Conservation (phyloP, 352 stramenopile genomes). For the Phytophthora chlamydospora region DNA sequence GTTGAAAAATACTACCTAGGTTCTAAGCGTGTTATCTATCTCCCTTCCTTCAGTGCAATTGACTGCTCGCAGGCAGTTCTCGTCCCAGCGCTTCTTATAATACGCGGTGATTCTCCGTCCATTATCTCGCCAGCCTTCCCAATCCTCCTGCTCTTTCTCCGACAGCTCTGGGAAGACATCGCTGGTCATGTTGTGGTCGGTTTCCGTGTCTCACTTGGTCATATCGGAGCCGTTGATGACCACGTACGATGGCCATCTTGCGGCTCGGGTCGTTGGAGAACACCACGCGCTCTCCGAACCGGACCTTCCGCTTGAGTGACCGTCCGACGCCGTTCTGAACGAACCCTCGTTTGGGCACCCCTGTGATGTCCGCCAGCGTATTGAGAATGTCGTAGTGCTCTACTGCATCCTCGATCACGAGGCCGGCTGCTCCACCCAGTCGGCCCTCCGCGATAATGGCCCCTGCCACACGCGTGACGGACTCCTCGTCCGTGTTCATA, state of each 20-base stretch:
- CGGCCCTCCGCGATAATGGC: slow-evolving; percentile 55
- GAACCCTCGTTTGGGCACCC: slow-evolving; percentile 50
- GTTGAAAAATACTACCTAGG: too few species aligned
- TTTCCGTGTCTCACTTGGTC: slow-evolving; percentile 44
- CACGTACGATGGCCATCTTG: slow-evolving; percentile 55
- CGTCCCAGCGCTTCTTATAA: slow-evolving; percentile 48
- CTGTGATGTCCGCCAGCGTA: slow-evolving; percentile 64
- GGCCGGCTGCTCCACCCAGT: slow-evolving; percentile 39
- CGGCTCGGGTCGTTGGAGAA: slow-evolving; percentile 59
- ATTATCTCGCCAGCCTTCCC: slow-evolving; percentile 33
- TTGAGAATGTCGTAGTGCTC: slow-evolving; percentile 66
- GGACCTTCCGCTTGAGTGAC: slow-evolving; percentile 50
- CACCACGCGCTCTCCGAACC: slow-evolving; percentile 34
- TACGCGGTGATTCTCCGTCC: slow-evolving; percentile 41
- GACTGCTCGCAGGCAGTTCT: slow-evolving; percentile 22
- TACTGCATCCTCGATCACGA: slow-evolving; percentile 44
- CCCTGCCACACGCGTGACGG: slow-evolving; percentile 42
- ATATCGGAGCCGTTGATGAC: slow-evolving; percentile 50
- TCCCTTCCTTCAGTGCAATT: slow-evolving; percentile 14
- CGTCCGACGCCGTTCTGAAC: slow-evolving; percentile 58
- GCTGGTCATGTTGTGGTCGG: slow-evolving; percentile 35
- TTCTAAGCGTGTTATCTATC: not conserved
- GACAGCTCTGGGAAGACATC: slow-evolving; percentile 43
- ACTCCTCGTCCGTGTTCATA: slow-evolving; percentile 51
- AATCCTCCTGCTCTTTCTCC: slow-evolving; percentile 22